phyloP scores from a whole-genome alignment of 2,329 filamentous ascomycete genomes.

The Cercospora zeina region DNA sequence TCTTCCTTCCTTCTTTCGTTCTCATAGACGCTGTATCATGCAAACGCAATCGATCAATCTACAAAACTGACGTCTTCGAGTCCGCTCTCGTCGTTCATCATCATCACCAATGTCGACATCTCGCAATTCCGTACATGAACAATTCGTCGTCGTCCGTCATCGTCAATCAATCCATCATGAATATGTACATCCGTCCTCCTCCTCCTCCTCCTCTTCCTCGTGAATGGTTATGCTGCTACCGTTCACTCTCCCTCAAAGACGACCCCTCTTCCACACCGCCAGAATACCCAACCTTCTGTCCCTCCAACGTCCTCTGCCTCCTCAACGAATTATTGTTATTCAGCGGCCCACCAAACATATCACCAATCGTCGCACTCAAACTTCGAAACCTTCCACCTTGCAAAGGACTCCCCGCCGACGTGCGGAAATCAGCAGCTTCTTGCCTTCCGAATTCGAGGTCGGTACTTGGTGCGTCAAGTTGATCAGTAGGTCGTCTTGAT shows the following conservation, averaged over 20 bases:
- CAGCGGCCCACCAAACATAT: constrained; percentile 29
- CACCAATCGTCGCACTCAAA: constrained; percentile 34
- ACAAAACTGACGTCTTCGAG: neutral
- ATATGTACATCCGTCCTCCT: neutral
- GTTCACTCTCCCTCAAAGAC: neutral
- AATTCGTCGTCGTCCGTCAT: neutral
- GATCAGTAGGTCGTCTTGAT: constrained; percentile 17
- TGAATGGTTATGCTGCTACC: neutral
- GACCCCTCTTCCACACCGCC: neutral
- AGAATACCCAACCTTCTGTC: constrained; percentile 4
- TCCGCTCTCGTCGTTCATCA: neutral
- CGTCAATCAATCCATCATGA: neutral
- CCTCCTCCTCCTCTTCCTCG: neutral
- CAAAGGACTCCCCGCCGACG: constrained; percentile 24
- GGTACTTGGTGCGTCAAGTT: constrained; percentile 21
- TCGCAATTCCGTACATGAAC: neutral
- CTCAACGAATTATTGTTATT: constrained; percentile 14
- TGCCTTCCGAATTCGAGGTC: constrained; percentile 32
- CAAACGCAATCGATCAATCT: neutral
- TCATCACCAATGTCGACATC: neutral
- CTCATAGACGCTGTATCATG: too few relatives aligned
- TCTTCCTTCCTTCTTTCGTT: too few relatives aligned
- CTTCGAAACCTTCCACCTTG: constrained; percentile 29
- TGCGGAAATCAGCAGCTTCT: constrained; percentile 22
- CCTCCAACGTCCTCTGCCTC: constrained; percentile 22